Percentiles rank a stretch among this genome's conserved stretches.
phyloP scores from a whole-genome alignment of 1,284 basidiomycete genomes.

The Mycena citricolor region DNA sequence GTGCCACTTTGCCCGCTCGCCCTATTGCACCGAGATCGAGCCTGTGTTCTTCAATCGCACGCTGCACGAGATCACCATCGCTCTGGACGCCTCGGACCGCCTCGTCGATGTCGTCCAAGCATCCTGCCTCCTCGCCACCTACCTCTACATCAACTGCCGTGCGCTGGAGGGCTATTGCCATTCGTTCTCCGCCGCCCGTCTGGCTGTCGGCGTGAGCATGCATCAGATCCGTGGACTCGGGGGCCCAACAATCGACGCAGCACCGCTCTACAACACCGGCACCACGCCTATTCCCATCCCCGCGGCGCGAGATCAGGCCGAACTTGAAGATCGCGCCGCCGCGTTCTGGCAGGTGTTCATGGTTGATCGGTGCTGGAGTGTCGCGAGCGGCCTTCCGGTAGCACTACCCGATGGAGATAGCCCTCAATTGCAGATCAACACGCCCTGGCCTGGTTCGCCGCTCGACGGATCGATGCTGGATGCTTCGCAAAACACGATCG shows the following conservation, averaged over 20 bases:
- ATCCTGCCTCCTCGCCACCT: constrained; percentile 56
- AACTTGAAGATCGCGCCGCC: constrained; percentile 48
- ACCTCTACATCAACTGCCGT: constrained; percentile 57
- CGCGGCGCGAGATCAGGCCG: constrained; percentile 39
- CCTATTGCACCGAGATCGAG: constrained; percentile 43
- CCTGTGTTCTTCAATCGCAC: constrained; percentile 48
- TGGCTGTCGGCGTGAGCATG: constrained; percentile 53
- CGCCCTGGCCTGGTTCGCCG: constrained; percentile 43
- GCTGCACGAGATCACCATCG: constrained; percentile 48
- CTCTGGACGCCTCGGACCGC: constrained; percentile 51
- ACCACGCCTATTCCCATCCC: constrained; percentile 34
- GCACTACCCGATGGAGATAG: constrained; percentile 53
- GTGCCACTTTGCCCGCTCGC: constrained; percentile 50
- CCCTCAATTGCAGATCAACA: constrained; percentile 48
- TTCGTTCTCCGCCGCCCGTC: constrained; percentile 54
- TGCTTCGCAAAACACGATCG: constrained; percentile 25
- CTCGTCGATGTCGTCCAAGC: constrained; percentile 60
- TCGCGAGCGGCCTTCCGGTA: constrained; percentile 51
- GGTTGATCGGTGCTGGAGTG: constrained; percentile 58
- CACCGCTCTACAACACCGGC: constrained; percentile 19
- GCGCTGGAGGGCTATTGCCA: constrained; percentile 62
- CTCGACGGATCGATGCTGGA: constrained; percentile 16
- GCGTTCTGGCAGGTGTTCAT: constrained; percentile 64
- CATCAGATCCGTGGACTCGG: constrained; percentile 43
- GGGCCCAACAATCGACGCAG: constrained; percentile 28